Percentiles rank a stretch among this genome's conserved stretches.
These are phyloP conservation scores for Melastoma candidum DNA, from an alignment of 441 rosid genomes.

Conservation along the genomic window DNA sequence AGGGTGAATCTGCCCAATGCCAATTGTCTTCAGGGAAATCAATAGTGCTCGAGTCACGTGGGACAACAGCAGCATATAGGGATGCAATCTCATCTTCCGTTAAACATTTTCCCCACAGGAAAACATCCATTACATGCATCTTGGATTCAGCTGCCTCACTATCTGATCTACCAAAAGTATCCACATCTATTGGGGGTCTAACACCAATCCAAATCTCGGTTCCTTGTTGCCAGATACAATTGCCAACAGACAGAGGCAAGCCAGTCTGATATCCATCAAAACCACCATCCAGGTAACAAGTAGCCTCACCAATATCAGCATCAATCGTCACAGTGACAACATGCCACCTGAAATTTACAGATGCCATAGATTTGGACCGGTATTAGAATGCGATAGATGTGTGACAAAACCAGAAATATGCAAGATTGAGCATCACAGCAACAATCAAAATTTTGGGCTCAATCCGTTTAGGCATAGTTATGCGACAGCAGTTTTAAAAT, in stretches of 20 bases:
- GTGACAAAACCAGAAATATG: too few species aligned
- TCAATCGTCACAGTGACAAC: constrained; percentile 97
- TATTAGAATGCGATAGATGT: too few species aligned
- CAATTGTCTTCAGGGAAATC: constrained; percentile 92
- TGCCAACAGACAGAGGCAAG: constrained; percentile 56
- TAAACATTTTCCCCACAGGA: constrained; percentile 97
- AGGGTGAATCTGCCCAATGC: constrained; percentile 99
- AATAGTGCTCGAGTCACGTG: constrained; percentile 61
- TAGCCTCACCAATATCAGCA: constrained; percentile 93
- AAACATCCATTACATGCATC: constrained; percentile 99
- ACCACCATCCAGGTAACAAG: constrained; percentile 96
- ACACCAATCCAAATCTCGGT: constrained; percentile 95
- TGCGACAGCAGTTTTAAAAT: constrained; percentile 1
- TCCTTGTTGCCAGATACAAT: constrained; percentile 84
- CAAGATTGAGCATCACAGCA: too few species aligned
- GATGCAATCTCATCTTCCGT: constrained; percentile 90
- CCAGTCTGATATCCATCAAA: constrained; percentile 90
- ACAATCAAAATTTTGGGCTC: too few species aligned
- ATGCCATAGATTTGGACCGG: not conserved
- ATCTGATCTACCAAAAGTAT: constrained; percentile 98
- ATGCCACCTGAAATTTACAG: constrained; percentile 79
- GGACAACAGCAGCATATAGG: constrained; percentile 72
- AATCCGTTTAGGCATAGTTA: too few species aligned
- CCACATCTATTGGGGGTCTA: constrained; percentile 89
- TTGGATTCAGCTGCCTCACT: constrained; percentile 99